phyloP scores from a whole-genome alignment of 1,284 basidiomycete species.

The Inonotus obliquus region DNA sequence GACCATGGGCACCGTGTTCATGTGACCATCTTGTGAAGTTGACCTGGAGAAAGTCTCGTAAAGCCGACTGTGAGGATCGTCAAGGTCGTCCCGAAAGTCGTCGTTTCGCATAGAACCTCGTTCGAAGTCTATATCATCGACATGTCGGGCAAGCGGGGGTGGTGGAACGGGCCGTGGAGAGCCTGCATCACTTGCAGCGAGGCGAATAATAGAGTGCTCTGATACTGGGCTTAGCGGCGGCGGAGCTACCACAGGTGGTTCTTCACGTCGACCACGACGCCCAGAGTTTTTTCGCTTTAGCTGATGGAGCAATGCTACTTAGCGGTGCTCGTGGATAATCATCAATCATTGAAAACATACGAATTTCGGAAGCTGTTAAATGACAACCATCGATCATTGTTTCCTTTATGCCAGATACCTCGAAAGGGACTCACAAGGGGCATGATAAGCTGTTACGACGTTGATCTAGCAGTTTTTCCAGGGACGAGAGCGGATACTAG shows the following conservation, averaged over 20 bases:
- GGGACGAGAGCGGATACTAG: background rate
- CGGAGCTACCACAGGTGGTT: background rate
- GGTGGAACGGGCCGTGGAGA: conserved; percentile 10
- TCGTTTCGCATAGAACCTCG: background rate
- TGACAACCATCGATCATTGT: background rate
- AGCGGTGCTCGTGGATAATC: background rate
- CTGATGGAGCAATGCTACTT: background rate
- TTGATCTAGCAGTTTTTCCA: background rate
- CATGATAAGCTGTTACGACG: conserved; percentile 1
- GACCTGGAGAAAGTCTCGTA: conserved; percentile 12
- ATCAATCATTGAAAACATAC: conserved; percentile 2
- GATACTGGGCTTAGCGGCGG: conserved; percentile 3
- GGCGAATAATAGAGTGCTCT: conserved; percentile 1
- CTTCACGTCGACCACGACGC: background rate
- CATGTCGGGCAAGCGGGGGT: conserved; percentile 1
- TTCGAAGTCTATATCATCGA: background rate
- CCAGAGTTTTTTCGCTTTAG: conserved; percentile 13
- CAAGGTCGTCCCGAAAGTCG: conserved; percentile 7
- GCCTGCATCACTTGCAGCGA: background rate
- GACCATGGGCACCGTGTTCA: background rate
- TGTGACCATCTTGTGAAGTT: conserved; percentile 5
- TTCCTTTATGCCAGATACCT: background rate
- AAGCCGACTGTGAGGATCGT: conserved; percentile 13
- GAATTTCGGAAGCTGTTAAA: conserved; percentile 12
- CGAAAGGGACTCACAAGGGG: conserved; percentile 1